Evolutionary conservation across 73 alveolate species (phyloP).

Genomic region (Paramecium caudatum): DNA sequence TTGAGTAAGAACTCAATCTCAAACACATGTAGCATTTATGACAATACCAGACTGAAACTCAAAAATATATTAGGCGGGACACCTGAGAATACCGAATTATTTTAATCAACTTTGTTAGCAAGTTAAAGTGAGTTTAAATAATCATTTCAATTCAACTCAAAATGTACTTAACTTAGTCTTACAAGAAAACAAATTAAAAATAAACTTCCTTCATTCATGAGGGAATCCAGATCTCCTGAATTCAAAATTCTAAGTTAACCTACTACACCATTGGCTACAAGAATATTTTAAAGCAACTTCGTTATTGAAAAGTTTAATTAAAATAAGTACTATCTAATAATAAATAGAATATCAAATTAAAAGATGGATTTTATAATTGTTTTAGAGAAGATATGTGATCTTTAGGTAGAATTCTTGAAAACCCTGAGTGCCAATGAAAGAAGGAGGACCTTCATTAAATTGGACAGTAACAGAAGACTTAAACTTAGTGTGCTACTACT

Average conservation of each 20-base stretch:
- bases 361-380: neutral
- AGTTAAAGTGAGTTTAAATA: constrained; percentile 47
- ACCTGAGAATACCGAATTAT: constrained; percentile 18
- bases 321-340: constrained; percentile 10
- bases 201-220: neutral
- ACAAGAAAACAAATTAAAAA: neutral
- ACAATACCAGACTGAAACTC: constrained; percentile 20
- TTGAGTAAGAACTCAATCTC: constrained; percentile 68
- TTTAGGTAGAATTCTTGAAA: neutral
- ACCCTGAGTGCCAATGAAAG: constrained; percentile 11
- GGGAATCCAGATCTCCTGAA: constrained; percentile 10
- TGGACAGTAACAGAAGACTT: constrained; percentile 20
- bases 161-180: neutral
- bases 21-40: constrained; percentile 23
- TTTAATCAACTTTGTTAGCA: neutral
- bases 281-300: constrained; percentile 54
- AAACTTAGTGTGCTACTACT: constrained; percentile 28
- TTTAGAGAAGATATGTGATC: constrained; percentile 19
- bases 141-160: constrained; percentile 23
- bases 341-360: constrained; percentile 42
- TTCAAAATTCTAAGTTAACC: neutral
- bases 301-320: constrained; percentile 20
- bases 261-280: constrained; percentile 24
- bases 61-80: constrained; percentile 51
- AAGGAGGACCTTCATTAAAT: constrained; percentile 28